Evolutionary conservation across 306 rosid species (phyloP).

Genomic region (Castanea sativa): DNA sequence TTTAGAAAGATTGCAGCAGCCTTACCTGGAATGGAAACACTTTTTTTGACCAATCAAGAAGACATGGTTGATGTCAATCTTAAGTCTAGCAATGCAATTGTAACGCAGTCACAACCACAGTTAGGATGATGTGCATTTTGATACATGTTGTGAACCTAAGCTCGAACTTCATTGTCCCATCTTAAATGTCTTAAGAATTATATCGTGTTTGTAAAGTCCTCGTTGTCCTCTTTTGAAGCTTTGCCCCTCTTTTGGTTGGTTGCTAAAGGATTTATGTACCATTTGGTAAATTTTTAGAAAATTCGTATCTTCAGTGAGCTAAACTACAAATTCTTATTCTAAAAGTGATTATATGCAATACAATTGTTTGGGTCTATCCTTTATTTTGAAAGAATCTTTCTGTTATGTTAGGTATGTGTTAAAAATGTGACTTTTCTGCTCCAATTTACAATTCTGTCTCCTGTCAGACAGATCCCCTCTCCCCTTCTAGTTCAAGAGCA

Average conservation of each 20-base stretch:
- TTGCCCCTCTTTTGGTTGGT: constrained; percentile 10
- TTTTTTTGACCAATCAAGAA: constrained; percentile 81
- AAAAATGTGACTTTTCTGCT: too few species aligned
- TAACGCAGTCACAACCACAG: constrained; percentile 50
- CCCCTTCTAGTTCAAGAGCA: too few species aligned
- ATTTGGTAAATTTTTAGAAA: background rate
- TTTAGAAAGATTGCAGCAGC: constrained; percentile 90
- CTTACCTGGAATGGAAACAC: constrained; percentile 92
- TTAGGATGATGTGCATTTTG: constrained; percentile 73
- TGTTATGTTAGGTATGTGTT: too few species aligned
- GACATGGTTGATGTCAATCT: constrained; percentile 94
- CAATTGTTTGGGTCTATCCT: background rate
- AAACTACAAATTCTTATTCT: background rate
- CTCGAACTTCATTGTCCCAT: background rate
- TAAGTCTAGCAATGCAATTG: constrained; percentile 48
- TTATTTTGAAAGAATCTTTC: background rate
- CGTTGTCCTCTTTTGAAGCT: constrained; percentile 5
- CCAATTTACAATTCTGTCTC: too few species aligned
- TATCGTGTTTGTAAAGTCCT: constrained; percentile 13
- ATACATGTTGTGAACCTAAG: background rate
- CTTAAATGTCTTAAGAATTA: background rate
- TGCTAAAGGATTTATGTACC: background rate
- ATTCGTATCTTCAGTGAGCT: too few species aligned
- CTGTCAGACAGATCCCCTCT: too few species aligned
- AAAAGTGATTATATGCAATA: background rate